Base-by-base conservation (phyloP, 73 alveolate genomes). In the Loxodes magnus region DNA sequence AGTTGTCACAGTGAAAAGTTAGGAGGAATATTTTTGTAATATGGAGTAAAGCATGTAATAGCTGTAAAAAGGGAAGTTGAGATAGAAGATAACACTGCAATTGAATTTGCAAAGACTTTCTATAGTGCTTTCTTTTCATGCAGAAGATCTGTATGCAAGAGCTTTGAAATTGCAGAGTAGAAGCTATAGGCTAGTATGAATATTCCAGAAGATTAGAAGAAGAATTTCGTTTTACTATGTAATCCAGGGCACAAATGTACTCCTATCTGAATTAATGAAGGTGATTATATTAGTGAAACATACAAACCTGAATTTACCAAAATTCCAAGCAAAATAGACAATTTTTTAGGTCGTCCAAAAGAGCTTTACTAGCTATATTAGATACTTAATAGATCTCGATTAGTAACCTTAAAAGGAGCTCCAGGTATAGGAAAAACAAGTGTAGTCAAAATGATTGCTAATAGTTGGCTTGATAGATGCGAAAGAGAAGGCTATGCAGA, bases 401-500 rank as follows among this genome's bases (percentile, higher is more conserved):
- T 71, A 17, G 86, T 71, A 1, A 53, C 77, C 3, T 43, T 71
- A 7, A 53, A 51, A 41, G 86, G 86, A 14, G 48, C 59, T 5
- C 73, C 77, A 0, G 86, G 86, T 4, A 71, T 71, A 10, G 86
- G 86, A 21, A 71, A 71, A 35, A 71, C 86, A 4, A 30, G 39
- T 30, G n/a, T n/a, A n/a, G n/a, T n/a, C n/a, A n/a, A n/a, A n/a
- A n/a, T n/a, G n/a, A n/a, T n/a, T n/a, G n/a, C n/a, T n/a, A n/a
- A n/a, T n/a, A n/a, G n/a, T n/a, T n/a, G n/a, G n/a, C n/a, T n/a
- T n/a, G n/a, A n/a, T n/a, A n/a, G n/a, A n/a, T n/a, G n/a, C n/a
- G n/a, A n/a, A n/a, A n/a, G n/a, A n/a, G n/a, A n/a, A n/a, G n/a
- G n/a, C n/a, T n/a, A n/a, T n/a, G n/a, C n/a, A n/a, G n/a, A n/a